Conservation (phyloP, 2,329 filamentous ascomycete species). For the Onygenales sp. region DNA sequence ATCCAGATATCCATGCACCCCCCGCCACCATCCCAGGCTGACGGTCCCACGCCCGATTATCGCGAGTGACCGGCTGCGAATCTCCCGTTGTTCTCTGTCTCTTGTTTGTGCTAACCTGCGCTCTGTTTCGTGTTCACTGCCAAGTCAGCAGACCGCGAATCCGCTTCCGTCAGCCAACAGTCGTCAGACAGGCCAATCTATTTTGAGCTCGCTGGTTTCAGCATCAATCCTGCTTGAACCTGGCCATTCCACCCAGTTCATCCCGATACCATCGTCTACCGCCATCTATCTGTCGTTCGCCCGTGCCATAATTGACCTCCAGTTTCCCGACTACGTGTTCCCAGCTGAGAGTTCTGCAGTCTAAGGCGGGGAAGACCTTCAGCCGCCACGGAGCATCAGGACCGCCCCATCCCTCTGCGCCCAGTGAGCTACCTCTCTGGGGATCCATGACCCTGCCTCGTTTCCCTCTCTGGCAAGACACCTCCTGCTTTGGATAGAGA, state of each 20-base stretch:
- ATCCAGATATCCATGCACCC: not conserved
- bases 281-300: not conserved
- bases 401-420: not conserved
- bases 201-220: not conserved
- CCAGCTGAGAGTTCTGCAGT: too few relatives aligned
- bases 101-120: not conserved
- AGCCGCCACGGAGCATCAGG: not conserved
- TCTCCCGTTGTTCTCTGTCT: not conserved
- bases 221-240: not conserved
- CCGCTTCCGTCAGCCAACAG: not conserved
- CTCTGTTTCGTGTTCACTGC: not conserved
- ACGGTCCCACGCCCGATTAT: not conserved
- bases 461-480: slow-evolving; percentile 14
- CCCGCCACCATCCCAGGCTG: not conserved
- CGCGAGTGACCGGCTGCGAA: not conserved
- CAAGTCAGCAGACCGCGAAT: not conserved
- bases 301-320: not conserved
- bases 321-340: not conserved
- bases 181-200: not conserved
- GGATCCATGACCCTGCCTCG: not conserved
- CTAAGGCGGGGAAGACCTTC: not conserved
- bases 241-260: not conserved
- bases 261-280: not conserved
- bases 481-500: slow-evolving; percentile 17
- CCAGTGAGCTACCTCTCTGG: not conserved